phyloP scores from a whole-genome alignment of 495 filamentous ascomycete genomes.

The Oleoguttula mirabilis region DNA sequence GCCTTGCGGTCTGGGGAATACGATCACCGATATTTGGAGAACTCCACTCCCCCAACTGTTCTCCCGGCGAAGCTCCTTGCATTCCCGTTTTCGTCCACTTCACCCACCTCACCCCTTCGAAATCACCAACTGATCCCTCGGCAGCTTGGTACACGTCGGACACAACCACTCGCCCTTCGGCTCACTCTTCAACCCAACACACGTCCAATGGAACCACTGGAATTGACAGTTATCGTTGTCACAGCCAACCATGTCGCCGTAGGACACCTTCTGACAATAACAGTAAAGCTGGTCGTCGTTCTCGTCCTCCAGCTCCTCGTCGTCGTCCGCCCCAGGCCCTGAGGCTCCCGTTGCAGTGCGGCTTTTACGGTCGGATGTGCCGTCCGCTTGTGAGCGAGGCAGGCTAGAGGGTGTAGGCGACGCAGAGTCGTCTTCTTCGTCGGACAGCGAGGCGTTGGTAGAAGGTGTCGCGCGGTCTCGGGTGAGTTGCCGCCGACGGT shows the following conservation, averaged over 20 bases:
- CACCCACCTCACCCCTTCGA: slow-evolving; percentile 2
- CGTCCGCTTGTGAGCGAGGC: slow-evolving; percentile 13
- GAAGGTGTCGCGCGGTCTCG: slow-evolving; percentile 14
- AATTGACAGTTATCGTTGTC: slow-evolving; percentile 85
- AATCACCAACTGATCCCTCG: slow-evolving; percentile 21
- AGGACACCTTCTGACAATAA: slow-evolving; percentile 80
- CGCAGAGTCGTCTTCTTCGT: slow-evolving; percentile 9
- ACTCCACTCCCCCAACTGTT: too few species aligned
- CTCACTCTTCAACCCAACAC: slow-evolving; percentile 79
- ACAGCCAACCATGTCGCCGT: slow-evolving; percentile 96
- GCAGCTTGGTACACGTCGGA: slow-evolving; percentile 54
- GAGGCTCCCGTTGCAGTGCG: slow-evolving; percentile 2
- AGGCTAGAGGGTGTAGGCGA: slow-evolving; percentile 16
- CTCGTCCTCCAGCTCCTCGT: slow-evolving; percentile 70
- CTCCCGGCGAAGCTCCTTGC: too few species aligned
- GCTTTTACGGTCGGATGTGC: slow-evolving; percentile 9
- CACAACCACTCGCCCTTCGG: slow-evolving; percentile 91
- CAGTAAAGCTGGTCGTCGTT: slow-evolving; percentile 88
- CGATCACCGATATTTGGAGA: too few species aligned
- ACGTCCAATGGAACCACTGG: slow-evolving; percentile 98
- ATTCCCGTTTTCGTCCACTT: too few species aligned
- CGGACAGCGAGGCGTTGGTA: slow-evolving; percentile 15
- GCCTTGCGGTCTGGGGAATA: too few species aligned
- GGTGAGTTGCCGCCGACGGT: slow-evolving; percentile 16
- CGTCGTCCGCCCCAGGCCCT: slow-evolving; percentile 44